Evolutionary conservation across 2,329 filamentous ascomycete species (phyloP), one percentile per base, ranked within the genome.

Genomic region (Sarocladium kiliense): DNA sequence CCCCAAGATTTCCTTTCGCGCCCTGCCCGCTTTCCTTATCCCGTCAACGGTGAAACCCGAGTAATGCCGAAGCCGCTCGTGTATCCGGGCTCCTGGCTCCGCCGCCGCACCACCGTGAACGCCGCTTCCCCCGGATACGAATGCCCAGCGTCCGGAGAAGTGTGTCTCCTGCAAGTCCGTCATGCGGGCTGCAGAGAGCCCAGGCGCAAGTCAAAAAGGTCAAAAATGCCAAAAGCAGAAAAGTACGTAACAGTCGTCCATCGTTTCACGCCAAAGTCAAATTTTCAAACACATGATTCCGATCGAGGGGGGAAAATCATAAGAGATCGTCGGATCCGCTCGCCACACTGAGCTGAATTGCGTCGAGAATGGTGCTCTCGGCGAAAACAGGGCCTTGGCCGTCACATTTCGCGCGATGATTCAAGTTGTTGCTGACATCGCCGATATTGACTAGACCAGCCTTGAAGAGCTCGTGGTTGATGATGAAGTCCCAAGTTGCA

Each of bases 401-500:
- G 70, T 97, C 89, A 67, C 91, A 96, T 64, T 86, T 84, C 18
- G 90, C 89, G 63, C 82, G 74, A 18, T 79, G 77, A 74, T 90
- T 92, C 54, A 97, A 74, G 12, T 85, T 78, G 65, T 94, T 88
- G 67, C 87, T 91, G 30, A 97, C 88, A 66, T 88, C 81, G 36
- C 80, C 86, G 12, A 97, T 84, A 68, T 97, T 89, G 25, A 97
- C 86, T 19, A 89, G 75, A 0, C 91, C 91, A 47, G 81, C 80
- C 67, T 85, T 83, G 68, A 88, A 95, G 9, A 91, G 72, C 6
- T 89, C 84, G 69, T 96, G 90, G 54, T 76, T 78, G 65, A 95
- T 88, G 58, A 97, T 94, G 54, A 91, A 77, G 64, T 97, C 92
- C 93, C 93, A 97, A 0, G 91, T 87, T 2, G 90, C 89, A 18